phyloP scores from a whole-genome alignment of 164 flowering plant genomes.

The Magnolia kwangsiensis region DNA sequence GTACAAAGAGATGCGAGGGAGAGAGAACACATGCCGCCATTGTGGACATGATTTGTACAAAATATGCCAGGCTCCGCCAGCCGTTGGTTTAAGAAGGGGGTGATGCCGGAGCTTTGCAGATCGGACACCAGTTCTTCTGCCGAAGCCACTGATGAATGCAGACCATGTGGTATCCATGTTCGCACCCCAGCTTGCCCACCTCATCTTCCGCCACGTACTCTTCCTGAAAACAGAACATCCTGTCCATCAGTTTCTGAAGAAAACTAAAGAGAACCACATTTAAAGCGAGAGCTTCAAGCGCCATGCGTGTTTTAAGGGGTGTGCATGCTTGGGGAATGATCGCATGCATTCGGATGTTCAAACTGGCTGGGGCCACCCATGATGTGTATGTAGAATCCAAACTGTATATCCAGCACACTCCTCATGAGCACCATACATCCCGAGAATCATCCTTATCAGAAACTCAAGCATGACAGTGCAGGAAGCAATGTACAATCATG shows the following conservation, averaged over 20 bases:
- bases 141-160: slow-evolving; percentile 83
- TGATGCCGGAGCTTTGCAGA: slow-evolving; percentile 71
- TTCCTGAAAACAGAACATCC: slow-evolving; percentile 48
- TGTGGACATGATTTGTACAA: slow-evolving; percentile 18
- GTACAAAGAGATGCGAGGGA: slow-evolving; percentile 7
- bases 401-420: too few relatives aligned
- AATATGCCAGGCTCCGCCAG: neutral
- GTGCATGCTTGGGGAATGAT: too few relatives aligned
- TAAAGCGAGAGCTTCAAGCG: too few relatives aligned
- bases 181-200: slow-evolving; percentile 64
- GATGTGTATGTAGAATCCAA: too few relatives aligned
- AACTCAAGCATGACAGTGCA: too few relatives aligned
- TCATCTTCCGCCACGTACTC: slow-evolving; percentile 74
- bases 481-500: too few relatives aligned
- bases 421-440: too few relatives aligned
- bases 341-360: too few relatives aligned
- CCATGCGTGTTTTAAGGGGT: too few relatives aligned
- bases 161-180: slow-evolving; percentile 64
- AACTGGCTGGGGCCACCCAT: too few relatives aligned
- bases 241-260: neutral
- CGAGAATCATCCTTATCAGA: too few relatives aligned
- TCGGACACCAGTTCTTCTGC: slow-evolving; percentile 95
- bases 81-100: slow-evolving; percentile 13
- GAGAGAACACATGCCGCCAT: slow-evolving; percentile 1
- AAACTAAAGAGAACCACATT: neutral